A percentile compares a stretch with the other conserved stretches of the same genome.
Conservation (phyloP, 2,329 filamentous ascomycete genomes). For the Pezizomycotina sp. region DNA sequence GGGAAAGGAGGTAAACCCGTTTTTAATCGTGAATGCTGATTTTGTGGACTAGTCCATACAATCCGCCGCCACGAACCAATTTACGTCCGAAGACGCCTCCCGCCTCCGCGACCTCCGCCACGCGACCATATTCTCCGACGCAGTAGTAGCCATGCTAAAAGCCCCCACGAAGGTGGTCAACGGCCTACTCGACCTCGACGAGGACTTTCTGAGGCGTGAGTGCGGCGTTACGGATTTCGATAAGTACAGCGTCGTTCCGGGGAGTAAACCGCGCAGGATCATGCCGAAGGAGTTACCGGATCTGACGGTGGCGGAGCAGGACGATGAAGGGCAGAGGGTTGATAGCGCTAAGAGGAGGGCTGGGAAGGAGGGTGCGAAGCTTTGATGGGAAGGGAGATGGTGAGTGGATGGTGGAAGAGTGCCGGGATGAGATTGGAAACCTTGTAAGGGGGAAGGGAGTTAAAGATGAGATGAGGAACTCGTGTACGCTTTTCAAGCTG, state of each 20-base stretch:
- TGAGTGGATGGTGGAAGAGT: no score
- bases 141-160: slow-evolving; percentile 53
- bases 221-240: slow-evolving; percentile 52
- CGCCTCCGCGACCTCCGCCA: slow-evolving; percentile 21
- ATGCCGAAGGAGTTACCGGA: slow-evolving; percentile 58
- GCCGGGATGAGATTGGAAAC: no score
- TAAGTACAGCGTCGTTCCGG: slow-evolving; percentile 53
- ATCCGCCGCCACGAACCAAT: slow-evolving; percentile 47
- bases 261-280: slow-evolving; percentile 50
- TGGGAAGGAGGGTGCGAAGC: slow-evolving; percentile 6
- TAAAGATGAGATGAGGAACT: no score
- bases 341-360: slow-evolving; percentile 41
- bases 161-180: slow-evolving; percentile 47
- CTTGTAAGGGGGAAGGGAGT: no score
- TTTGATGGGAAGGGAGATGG: no score
- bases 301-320: slow-evolving; percentile 57
- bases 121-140: slow-evolving; percentile 57
- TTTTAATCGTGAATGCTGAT: not conserved
- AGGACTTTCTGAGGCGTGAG: slow-evolving; percentile 57
- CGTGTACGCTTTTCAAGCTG: no score
- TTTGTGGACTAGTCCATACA: slow-evolving; percentile 43
- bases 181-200: slow-evolving; percentile 56
- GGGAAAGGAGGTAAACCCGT: not conserved
- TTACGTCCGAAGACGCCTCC: slow-evolving; percentile 16
- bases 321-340: slow-evolving; percentile 57